Evolutionary conservation across 2,329 filamentous ascomycete genomes (phyloP).

Genomic region (Tolypocladium nubicola): DNA sequence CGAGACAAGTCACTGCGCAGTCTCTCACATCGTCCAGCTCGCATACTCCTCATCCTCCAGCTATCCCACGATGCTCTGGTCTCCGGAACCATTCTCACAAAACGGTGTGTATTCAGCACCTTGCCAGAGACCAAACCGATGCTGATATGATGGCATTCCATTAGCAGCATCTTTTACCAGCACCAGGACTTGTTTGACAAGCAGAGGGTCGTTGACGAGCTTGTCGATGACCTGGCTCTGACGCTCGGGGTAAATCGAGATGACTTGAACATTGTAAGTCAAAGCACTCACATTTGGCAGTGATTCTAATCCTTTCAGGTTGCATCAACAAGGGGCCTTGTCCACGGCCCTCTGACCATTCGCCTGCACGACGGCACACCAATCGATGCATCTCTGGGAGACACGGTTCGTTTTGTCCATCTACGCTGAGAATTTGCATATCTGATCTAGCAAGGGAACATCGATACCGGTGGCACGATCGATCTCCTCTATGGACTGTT

Average conservation of each 20-base stretch:
- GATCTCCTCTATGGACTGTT: constrained; percentile 39
- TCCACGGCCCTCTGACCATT: constrained; percentile 48
- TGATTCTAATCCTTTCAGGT: constrained; percentile 33
- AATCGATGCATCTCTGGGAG: constrained; percentile 18
- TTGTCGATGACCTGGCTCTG: constrained; percentile 64
- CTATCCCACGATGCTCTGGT: constrained; percentile 48
- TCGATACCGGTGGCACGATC: constrained; percentile 46
- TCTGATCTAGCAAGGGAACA: constrained; percentile 36
- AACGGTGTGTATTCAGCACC: constrained; percentile 34
- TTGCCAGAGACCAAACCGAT: background rate
- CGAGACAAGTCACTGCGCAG: background rate
- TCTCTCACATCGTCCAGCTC: constrained; percentile 26
- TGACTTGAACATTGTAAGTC: constrained; percentile 57
- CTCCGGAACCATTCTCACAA: constrained; percentile 45
- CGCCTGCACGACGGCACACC: constrained; percentile 31
- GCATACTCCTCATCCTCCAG: constrained; percentile 47
- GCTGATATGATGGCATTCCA: background rate
- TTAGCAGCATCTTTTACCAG: constrained; percentile 71
- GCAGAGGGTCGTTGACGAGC: constrained; percentile 57
- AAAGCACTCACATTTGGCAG: too few species aligned
- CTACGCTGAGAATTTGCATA: background rate
- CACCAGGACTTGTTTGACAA: constrained; percentile 60
- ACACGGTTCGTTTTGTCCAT: constrained; percentile 12
- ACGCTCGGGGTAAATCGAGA: constrained; percentile 56
- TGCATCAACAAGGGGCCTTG: constrained; percentile 62